Evolutionary conservation across 345 rosid species (phyloP).

Genomic region (Eucalyptus decipiens): DNA sequence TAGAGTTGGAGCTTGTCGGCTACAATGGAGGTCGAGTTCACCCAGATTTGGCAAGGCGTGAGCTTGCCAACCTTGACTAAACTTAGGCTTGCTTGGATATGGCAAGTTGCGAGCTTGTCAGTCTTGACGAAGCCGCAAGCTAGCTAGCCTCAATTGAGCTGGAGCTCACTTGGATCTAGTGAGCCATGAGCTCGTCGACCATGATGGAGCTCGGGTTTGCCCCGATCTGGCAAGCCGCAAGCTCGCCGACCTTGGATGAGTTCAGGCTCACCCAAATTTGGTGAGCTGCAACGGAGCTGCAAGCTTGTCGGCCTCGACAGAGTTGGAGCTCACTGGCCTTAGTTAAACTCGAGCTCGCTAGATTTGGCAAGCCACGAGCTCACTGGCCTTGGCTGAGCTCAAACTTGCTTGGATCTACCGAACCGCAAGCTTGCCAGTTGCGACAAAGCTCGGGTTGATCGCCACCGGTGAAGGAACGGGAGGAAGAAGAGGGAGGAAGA

Average conservation of each 20-base stretch:
- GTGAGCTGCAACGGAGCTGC: rapidly evolving
- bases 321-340: rapidly evolving
- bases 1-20: rapidly evolving
- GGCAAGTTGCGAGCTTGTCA: rapidly evolving
- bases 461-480: rapidly evolving
- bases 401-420: no score
- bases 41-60: rapidly evolving
- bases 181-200: rapidly evolving
- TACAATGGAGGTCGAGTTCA: no score
- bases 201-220: no score
- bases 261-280: rapidly evolving
- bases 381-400: no score
- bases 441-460: rapidly evolving
- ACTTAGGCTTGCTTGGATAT: no score
- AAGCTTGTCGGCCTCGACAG: rapidly evolving
- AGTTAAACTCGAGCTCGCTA: no score
- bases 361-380: no score
- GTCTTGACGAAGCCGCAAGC: rapidly evolving
- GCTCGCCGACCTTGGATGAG: rapidly evolving
- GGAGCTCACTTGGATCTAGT: rapidly evolving
- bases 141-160: rapidly evolving
- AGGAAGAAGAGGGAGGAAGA: no score
- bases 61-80: rapidly evolving
- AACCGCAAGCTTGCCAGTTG: rapidly evolving
- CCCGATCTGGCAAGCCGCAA: no score